Percentiles rank a stretch among this genome's conserved stretches.
These are phyloP conservation scores for Sonneratia caseolaris DNA, from an alignment of 345 rosid species.

Conservation along the genomic window DNA sequence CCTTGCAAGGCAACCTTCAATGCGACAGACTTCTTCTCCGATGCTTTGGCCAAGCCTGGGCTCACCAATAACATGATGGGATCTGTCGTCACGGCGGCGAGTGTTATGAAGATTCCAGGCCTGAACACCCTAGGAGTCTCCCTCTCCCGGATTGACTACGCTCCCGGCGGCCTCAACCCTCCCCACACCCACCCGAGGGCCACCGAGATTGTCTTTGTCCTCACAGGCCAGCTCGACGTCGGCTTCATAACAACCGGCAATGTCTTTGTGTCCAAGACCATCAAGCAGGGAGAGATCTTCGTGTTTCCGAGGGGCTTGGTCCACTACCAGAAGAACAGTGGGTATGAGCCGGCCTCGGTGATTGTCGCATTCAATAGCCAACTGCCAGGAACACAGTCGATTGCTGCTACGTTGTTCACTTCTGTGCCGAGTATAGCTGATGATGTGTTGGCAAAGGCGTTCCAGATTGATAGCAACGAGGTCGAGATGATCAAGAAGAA, in stretches of 20 bases:
- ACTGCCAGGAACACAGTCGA: background rate
- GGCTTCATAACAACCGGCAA: background rate
- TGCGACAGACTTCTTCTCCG: background rate
- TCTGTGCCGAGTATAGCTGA: background rate
- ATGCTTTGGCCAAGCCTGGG: background rate
- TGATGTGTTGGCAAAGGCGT: background rate
- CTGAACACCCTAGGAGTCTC: background rate
- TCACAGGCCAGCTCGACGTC: background rate
- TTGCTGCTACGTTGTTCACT: background rate
- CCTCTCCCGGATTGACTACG: background rate
- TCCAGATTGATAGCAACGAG: background rate
- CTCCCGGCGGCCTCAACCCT: background rate
- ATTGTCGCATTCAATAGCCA: background rate
- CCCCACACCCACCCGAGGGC: background rate
- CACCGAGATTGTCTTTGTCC: background rate
- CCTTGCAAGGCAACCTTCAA: background rate
- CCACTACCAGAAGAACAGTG: background rate
- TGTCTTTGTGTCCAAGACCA: background rate
- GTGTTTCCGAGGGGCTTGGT: background rate
- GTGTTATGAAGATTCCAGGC: background rate
- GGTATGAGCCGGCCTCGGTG: background rate
- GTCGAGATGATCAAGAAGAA: background rate
- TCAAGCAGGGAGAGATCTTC: background rate
- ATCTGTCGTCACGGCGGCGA: background rate
- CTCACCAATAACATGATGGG: background rate